Evolutionary conservation across 2,329 filamentous ascomycete genomes (phyloP).

Genomic region (Penicillium italicum): DNA sequence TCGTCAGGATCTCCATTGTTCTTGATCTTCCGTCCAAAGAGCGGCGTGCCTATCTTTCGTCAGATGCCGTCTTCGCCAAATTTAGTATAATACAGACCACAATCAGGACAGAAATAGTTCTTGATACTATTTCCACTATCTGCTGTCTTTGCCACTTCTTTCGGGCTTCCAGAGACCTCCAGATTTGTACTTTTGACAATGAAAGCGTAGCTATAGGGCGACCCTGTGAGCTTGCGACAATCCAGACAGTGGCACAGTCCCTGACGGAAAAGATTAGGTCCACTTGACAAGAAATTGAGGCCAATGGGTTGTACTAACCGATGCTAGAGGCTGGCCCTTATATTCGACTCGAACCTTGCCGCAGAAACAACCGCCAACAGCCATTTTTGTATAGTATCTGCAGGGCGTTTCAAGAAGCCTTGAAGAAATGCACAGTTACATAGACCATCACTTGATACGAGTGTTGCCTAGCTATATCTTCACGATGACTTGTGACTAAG

Average conservation of each 20-base stretch:
- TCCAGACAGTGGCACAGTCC: conserved; percentile 40
- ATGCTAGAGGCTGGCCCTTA: conserved; percentile 28
- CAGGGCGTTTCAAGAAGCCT: too few species aligned
- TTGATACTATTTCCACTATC: conserved; percentile 37
- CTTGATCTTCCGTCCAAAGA: conserved; percentile 26
- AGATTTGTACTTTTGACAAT: conserved; percentile 30
- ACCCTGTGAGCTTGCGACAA: conserved; percentile 39
- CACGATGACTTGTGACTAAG: not conserved
- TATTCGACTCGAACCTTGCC: conserved; percentile 36
- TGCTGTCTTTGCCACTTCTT: conserved; percentile 34
- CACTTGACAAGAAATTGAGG: not conserved
- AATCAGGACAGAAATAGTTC: conserved; percentile 39
- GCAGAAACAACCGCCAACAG: conserved; percentile 36
- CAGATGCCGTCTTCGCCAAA: not conserved
- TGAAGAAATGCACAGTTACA: not conserved
- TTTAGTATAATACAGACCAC: conserved; percentile 27
- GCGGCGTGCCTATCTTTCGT: conserved; percentile 25
- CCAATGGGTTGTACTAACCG: conserved; percentile 22
- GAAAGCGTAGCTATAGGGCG: conserved; percentile 30
- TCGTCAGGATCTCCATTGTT: conserved; percentile 20
- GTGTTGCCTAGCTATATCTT: too few species aligned
- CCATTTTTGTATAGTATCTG: conserved; percentile 21
- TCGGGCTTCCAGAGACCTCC: conserved; percentile 32
- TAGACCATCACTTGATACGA: too few species aligned
- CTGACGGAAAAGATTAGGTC: conserved; percentile 17